These are phyloP conservation scores for Aphanomyces stellatus DNA, from an alignment of 352 stramenopile genomes.

Conservation along the genomic window DNA sequence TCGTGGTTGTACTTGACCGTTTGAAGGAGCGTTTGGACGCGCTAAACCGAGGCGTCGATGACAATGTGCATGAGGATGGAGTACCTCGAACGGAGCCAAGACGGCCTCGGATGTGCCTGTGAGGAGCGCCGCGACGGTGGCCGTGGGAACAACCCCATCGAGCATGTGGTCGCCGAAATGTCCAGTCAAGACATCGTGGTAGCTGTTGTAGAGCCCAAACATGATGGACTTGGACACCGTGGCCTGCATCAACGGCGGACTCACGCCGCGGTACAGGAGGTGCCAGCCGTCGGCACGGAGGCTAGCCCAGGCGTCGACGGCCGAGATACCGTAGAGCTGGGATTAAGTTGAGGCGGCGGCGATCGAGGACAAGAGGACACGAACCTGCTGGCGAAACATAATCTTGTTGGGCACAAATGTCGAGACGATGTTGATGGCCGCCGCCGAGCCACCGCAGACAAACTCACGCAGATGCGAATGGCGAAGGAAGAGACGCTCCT, in stretches of 20 bases:
- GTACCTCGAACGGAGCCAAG: slow-evolving; percentile 76
- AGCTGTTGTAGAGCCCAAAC: slow-evolving; percentile 86
- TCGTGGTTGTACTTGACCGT: slow-evolving; percentile 79
- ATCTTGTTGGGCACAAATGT: slow-evolving; percentile 85
- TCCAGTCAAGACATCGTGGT: slow-evolving; percentile 45
- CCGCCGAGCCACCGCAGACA: slow-evolving; percentile 62
- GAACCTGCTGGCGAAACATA: slow-evolving; percentile 85
- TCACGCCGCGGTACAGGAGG: slow-evolving; percentile 75
- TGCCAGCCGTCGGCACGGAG: slow-evolving; percentile 44
- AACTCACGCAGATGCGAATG: slow-evolving; percentile 76
- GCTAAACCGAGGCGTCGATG: no score
- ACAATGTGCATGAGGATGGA: no score
- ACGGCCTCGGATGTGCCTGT: slow-evolving; percentile 77
- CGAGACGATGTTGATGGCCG: slow-evolving; percentile 80
- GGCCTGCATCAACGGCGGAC: slow-evolving; percentile 72
- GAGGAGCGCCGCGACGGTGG: slow-evolving; percentile 37
- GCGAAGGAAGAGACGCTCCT: slow-evolving; percentile 35
- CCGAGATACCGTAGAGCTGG: slow-evolving; percentile 64
- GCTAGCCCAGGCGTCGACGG: slow-evolving; percentile 54
- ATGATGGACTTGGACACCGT: slow-evolving; percentile 84
- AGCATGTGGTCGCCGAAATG: slow-evolving; percentile 35
- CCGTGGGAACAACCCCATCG: slow-evolving; percentile 32
- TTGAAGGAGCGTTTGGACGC: slow-evolving; percentile 77
- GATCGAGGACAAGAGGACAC: background rate
- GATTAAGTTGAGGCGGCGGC: slow-evolving; percentile 1